Evolutionary conservation across 768 basidiomycete species (phyloP), one percentile per base, ranked within the genome.

Genomic region (Leccinum variicolor): DNA sequence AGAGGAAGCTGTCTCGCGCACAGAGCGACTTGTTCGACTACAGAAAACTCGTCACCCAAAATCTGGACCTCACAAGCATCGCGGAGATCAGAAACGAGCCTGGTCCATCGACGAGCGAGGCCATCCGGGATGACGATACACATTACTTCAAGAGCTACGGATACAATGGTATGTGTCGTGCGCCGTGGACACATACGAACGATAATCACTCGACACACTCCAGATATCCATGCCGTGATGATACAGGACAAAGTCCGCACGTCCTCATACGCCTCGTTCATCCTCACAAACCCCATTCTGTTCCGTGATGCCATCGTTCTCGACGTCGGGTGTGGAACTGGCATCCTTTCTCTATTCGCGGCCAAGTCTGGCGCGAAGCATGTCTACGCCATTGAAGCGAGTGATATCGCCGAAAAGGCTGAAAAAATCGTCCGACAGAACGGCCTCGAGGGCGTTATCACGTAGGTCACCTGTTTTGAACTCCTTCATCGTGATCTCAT

Each of bases 201-300:
- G 45, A 50, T 21, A 11, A 23, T 45, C 49, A 39, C 2, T 23
- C 14, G 2, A 2, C 19, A 17, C 9, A 6, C 26, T 31, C 39
- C 49, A 94, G 93, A 97, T 62, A 95, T 97, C 51, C 96, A 98
- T 69, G 90, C 94, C 29, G 83, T 93, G 59, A 98, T 98, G 96
- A 90, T 98, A 56, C 89, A 92, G 67, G 96, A 98, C 69, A 89
- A 89, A 77, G 91, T 95, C 50, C 83, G 96, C 54, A 98, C 96
- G 2, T 86, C 94, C 23, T 87, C 93, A 1, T 98, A 98, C 70
- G 93, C 92, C 11, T 82, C 88, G 19, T 98, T 92, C 74, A 95
- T 98, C 70, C 77, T 95, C 26, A 84, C 82, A 6, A 94, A 89
- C 69, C 89, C 93, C 1, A 69, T 78, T 6, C 74, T 94, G 13